A percentile compares a stretch with the other conserved stretches of the same genome.
phyloP scores from a whole-genome alignment of 495 filamentous ascomycete species.

The Massariosphaeria phaeospora region DNA sequence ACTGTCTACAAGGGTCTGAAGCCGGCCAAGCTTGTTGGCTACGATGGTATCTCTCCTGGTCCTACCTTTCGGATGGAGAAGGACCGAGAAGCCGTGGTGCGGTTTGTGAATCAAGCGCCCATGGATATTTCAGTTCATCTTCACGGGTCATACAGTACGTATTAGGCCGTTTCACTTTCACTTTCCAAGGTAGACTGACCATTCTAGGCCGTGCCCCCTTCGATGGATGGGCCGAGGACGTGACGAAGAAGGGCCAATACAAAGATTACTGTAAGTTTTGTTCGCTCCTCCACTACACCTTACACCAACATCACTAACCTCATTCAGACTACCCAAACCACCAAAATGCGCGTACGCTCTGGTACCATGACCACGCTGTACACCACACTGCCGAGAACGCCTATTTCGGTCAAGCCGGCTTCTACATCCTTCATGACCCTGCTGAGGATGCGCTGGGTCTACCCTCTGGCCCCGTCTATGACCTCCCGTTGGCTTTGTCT shows the following conservation, averaged over 20 bases:
- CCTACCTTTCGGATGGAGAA: constrained; percentile 46
- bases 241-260: constrained; percentile 47
- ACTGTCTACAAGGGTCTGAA: constrained; percentile 48
- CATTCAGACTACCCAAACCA: constrained; percentile 49
- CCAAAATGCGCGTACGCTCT: constrained; percentile 48
- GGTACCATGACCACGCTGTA: constrained; percentile 55
- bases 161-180: constrained; percentile 26
- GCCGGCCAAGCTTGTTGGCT: constrained; percentile 47
- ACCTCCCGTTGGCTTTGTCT: constrained; percentile 49
- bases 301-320: neutral
- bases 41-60: constrained; percentile 52
- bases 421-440: constrained; percentile 44
- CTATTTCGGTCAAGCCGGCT: constrained; percentile 52
- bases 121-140: constrained; percentile 47
- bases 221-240: constrained; percentile 57
- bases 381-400: constrained; percentile 48
- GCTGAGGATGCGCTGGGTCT: constrained; percentile 46
- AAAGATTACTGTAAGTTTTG: constrained; percentile 49
- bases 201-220: constrained; percentile 34
- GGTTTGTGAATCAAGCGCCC: constrained; percentile 49
- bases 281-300: neutral
- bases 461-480: constrained; percentile 47
- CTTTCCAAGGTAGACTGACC: neutral
- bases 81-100: constrained; percentile 49
- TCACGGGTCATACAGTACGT: constrained; percentile 48